Conservation (phyloP, 768 basidiomycete species). For the Multifurca ochricompacta region DNA sequence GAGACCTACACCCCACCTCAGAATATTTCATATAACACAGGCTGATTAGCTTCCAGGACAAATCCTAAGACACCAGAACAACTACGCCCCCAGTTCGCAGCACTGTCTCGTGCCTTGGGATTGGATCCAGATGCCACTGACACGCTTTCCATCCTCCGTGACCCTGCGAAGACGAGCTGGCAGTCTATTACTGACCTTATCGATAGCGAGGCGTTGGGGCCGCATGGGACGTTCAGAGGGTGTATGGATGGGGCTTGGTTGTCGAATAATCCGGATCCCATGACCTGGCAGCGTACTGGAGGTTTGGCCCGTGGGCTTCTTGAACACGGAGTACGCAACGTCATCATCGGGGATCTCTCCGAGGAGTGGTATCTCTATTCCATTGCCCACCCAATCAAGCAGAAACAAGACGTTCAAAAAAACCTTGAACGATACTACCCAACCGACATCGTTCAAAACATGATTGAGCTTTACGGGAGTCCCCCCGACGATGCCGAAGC, state of each 20-base stretch:
- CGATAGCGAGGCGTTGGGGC: constrained; percentile 46
- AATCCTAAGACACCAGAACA: constrained; percentile 51
- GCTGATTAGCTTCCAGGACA: constrained; percentile 30
- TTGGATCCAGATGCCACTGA: constrained; percentile 47
- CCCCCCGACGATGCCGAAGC: constrained; percentile 34
- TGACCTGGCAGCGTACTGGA: constrained; percentile 62
- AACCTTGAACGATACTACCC: constrained; percentile 61
- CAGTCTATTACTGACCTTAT: constrained; percentile 48
- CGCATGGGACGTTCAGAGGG: constrained; percentile 60
- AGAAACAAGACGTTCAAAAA: constrained; percentile 42
- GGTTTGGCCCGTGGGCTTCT: constrained; percentile 45
- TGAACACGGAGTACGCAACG: constrained; percentile 50
- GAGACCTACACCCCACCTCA: constrained; percentile 20
- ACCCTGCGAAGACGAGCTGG: constrained; percentile 42
- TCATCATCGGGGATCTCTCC: constrained; percentile 59
- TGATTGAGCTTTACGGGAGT: constrained; percentile 39
- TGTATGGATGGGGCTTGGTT: constrained; percentile 57
- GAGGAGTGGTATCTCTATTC: constrained; percentile 79
- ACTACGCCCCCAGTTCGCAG: constrained; percentile 53
- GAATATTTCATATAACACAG: not conserved
- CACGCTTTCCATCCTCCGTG: constrained; percentile 43
- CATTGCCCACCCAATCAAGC: constrained; percentile 52
- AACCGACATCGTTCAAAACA: constrained; percentile 34
- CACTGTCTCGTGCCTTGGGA: constrained; percentile 47
- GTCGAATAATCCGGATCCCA: constrained; percentile 42